A percentile compares a stretch with the other conserved stretches of the same genome.
Conservation (phyloP, 345 rosid genomes). For the Eucalyptus sp. region DNA sequence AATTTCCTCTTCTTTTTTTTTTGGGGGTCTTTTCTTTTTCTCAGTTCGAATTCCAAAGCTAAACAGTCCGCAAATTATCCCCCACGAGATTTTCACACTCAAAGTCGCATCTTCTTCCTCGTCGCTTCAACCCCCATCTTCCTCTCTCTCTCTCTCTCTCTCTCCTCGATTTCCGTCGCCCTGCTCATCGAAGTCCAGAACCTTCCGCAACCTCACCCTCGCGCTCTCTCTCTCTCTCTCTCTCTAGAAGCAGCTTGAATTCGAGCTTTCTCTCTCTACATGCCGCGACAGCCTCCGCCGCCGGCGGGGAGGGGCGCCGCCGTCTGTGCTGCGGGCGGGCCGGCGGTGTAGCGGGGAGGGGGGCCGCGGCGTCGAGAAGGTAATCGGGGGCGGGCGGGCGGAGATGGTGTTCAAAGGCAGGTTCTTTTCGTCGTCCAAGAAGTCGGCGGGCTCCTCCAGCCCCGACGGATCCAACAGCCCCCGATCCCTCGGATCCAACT, state of each 20-base stretch:
- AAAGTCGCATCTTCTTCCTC: neutral
- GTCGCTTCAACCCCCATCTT: neutral
- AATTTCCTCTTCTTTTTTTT: no score
- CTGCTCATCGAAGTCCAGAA: neutral
- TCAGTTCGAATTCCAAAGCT: neutral
- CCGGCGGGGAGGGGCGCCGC: neutral
- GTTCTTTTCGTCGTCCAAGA: slow-evolving; percentile 83
- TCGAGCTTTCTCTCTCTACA: neutral
- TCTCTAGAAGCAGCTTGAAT: neutral
- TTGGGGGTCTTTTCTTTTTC: neutral
- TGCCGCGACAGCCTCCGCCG: neutral
- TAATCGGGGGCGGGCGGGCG: neutral
- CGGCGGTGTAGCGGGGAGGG: neutral
- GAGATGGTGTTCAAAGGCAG: slow-evolving; percentile 93
- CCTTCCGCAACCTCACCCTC: neutral
- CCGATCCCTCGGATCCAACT: slow-evolving; percentile 76
- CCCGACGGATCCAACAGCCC: slow-evolving; percentile 89
- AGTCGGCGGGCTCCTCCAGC: slow-evolving; percentile 80
- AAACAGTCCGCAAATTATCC: neutral
- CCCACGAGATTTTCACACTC: neutral
- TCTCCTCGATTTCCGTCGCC: neutral
- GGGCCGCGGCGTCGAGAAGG: neutral
- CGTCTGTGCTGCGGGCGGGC: neutral
- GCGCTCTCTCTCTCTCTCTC: neutral
- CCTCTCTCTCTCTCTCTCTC: neutral